Base-by-base conservation (phyloP, 2,329 filamentous ascomycete genomes). In the Colletotrichum filicis region DNA sequence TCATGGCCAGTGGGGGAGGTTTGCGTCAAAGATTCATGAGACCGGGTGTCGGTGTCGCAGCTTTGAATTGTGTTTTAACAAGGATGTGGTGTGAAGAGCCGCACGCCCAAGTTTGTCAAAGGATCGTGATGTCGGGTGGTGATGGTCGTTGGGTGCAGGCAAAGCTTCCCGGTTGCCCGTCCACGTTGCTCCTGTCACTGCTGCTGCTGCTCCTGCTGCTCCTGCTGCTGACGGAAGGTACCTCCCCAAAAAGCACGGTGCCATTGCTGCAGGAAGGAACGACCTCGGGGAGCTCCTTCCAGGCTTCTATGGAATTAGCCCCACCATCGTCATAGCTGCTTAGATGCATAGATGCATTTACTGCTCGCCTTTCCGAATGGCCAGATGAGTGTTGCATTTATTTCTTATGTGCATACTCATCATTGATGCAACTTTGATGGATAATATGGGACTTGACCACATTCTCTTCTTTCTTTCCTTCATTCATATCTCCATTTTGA, bases 1-100 rank as follows among this genome's bases (percentile, higher is more conserved):
- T 73, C 71, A 73, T 73, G 67, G 60, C 49, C 46, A 5, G 58
- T 12, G 32, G 28, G 28, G 55, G 37, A 16, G 26, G 24, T 3
- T 14, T 22, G 52, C 22, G 6, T 26, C 30, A 49, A 49, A 14
- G 28, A 35, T 49, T 56, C 37, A 30, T 42, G 53, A 28, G 58
- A 30, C 49, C 16, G 22, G 46, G 14, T 69, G 66, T 35, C 53
- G 37, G 14, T 69, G 66, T 35, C 53, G 37, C 57, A 42, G 9
- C 22, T n/a, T 11, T 24, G 5, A 12, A 28, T 22, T 28, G 62
- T 30, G 5, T 26, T 14, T 62, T 22, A 32, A 65, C 52, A 42
- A 56, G 62, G 62, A 37, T 59, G 32, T 56, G 32, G 22, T 42
- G 52, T 56, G 52, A 57, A 65, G 49, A 64, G 53, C 11, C n/a